Percentiles rank a stretch among this genome's conserved stretches.
Evolutionary conservation across 768 basidiomycete genomes (phyloP).

Genomic region (Pleurotus tuoliensis): DNA sequence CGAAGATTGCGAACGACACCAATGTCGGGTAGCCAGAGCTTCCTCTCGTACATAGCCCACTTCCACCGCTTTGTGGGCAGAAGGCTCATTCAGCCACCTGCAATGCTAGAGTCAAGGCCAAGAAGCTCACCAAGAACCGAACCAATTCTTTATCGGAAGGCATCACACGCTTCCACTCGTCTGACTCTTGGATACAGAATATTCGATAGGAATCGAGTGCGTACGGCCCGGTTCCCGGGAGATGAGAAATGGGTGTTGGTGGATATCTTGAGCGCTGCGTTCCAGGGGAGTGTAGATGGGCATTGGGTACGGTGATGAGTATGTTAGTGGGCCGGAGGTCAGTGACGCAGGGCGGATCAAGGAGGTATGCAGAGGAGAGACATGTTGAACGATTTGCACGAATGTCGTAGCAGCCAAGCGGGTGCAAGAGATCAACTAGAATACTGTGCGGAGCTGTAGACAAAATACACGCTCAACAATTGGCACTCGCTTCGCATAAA

Average conservation of each 20-base stretch:
- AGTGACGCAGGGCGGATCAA: conserved; percentile 33
- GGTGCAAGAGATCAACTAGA: conserved; percentile 41
- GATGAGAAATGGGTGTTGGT: conserved; percentile 47
- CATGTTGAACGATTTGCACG: conserved; percentile 53
- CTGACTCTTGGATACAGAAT: conserved; percentile 44
- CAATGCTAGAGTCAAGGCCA: not conserved
- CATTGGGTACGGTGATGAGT: conserved; percentile 10
- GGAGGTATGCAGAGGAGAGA: conserved; percentile 49
- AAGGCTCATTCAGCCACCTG: too few relatives aligned
- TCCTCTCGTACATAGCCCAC: conserved; percentile 57
- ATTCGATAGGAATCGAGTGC: conserved; percentile 77
- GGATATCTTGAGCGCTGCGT: conserved; percentile 32
- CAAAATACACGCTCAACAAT: not conserved
- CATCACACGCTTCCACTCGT: conserved; percentile 60
- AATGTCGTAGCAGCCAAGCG: conserved; percentile 56
- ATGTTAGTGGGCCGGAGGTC: conserved; percentile 15
- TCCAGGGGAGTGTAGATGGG: conserved; percentile 5
- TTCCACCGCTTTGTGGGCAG: conserved; percentile 53
- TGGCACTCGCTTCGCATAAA: not conserved
- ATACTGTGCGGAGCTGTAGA: conserved; percentile 38
- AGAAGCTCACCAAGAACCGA: conserved; percentile 55
- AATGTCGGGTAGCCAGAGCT: conserved; percentile 43
- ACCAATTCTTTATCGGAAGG: conserved; percentile 70
- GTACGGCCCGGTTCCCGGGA: conserved; percentile 65
- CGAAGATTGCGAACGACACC: conserved; percentile 38